Evolutionary conservation across 2,329 filamentous ascomycete species (phyloP), one percentile per base, ranked within the genome.

Genomic region (Chrysoporthe austroafricana): DNA sequence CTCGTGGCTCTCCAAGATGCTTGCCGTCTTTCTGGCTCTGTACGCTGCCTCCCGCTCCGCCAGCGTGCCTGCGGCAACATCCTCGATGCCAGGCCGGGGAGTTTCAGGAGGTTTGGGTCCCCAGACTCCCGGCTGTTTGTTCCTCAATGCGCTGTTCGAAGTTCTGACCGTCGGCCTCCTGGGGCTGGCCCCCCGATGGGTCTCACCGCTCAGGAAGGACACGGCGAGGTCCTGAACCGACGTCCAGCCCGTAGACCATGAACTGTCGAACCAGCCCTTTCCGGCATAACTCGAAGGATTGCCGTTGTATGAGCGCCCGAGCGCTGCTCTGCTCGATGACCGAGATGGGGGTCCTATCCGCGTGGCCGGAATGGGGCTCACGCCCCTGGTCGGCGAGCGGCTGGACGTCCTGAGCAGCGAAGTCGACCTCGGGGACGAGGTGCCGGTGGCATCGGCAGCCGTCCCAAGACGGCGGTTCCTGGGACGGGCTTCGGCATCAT

Each of bases 1-100:
- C 7, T 88, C 85, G 64, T 88, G 83, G 65, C 85, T 88, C 74
- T 90, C 86, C 56, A 90, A 74, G 3, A 90, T 81, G 70, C 85
- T 88, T 34, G 85, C 86, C 54, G 81, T 88, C 73, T 83, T 86
- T 67, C 83, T 84, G 21, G 86, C 84, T 71, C 81, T 86, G 62
- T 89, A 76, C 39, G 83, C 82, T 11, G 84, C 81, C 46, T 89
- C 83, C 66, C 86, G 82, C 67, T 87, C 81, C 3, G 80, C 83
- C 36, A 82, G 75, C 52, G 85, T 86, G 9, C 87, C 87, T 14
- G 83, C 81, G 0, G 84, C 87, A 62, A 89, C 84, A 65, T 86
- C 83, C 48, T 79, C 76, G 36, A 83, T 74, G 5, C 76, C 76
- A 2, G 83, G 81, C 50, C 76, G 76, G 43, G 73, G 63, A 66